Conservation (phyloP, 805 yeast species). For the Lipomyces kockii region DNA sequence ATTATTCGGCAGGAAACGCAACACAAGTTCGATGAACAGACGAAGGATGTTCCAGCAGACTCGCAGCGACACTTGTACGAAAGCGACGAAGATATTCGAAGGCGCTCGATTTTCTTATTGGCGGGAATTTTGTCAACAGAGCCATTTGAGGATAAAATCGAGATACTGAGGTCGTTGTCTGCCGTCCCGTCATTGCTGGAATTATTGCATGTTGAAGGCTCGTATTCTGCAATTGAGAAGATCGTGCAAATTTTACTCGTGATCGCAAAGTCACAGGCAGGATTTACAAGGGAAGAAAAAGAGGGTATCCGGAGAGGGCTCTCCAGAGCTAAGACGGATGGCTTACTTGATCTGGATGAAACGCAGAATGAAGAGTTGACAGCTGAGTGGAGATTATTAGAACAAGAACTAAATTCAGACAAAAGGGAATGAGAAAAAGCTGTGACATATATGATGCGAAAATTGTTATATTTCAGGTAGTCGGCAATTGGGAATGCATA, state of each 20-base stretch:
- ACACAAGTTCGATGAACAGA: not conserved
- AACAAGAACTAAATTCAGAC: conserved; percentile 15
- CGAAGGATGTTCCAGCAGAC: conserved; percentile 6
- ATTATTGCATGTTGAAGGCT: conserved; percentile 26
- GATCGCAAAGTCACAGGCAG: conserved; percentile 28
- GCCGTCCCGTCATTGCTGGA: conserved; percentile 29
- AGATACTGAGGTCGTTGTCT: conserved; percentile 22
- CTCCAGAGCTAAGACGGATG: conserved; percentile 31
- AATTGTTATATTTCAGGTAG: not conserved
- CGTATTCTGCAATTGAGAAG: conserved; percentile 32
- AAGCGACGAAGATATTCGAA: conserved; percentile 24
- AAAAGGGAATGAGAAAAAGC: not conserved
- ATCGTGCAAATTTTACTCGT: conserved; percentile 28
- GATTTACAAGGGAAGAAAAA: conserved; percentile 33
- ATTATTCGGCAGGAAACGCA: conserved; percentile 23
- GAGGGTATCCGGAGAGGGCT: conserved; percentile 25
- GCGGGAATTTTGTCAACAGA: conserved; percentile 36
- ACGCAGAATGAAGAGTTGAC: conserved; percentile 13
- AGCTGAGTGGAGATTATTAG: conserved; percentile 34
- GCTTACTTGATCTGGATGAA: conserved; percentile 26
- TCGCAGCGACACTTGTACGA: conserved; percentile 23
- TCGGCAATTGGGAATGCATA: not conserved
- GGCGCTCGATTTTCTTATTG: conserved; percentile 31
- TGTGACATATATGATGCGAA: not conserved
- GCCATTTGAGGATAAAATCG: conserved; percentile 30